Conservation (phyloP, 768 basidiomycete species). For the Tulasnella sp. region DNA sequence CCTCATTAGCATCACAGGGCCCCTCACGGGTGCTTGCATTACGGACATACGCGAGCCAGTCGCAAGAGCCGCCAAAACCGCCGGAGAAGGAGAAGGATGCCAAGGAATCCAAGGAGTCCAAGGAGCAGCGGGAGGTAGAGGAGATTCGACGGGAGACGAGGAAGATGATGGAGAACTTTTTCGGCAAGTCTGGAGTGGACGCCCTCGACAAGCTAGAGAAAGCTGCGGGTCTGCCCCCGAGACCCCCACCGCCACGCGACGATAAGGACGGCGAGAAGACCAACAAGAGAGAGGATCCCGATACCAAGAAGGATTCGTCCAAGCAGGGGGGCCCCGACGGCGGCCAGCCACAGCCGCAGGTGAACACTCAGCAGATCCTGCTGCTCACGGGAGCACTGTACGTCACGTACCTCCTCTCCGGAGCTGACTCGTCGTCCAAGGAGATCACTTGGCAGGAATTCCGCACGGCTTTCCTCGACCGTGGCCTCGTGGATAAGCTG, state of each 20-base stretch:
- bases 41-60: constrained; percentile 3
- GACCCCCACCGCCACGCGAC: neutral
- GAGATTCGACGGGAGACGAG: neutral
- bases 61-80: neutral
- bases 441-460: constrained; percentile 99
- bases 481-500: constrained; percentile 89
- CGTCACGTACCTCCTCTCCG: constrained; percentile 38
- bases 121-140: neutral
- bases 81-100: neutral
- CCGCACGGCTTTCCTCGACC: constrained; percentile 90
- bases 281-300: constrained; percentile 24
- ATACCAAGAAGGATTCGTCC: constrained; percentile 27
- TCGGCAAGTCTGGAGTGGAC: too few relatives aligned
- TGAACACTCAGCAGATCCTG: constrained; percentile 22
- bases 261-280: constrained; percentile 19
- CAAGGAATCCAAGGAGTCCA: too few relatives aligned
- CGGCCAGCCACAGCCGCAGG: constrained; percentile 27
- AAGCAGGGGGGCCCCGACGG: constrained; percentile 26
- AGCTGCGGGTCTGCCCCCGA: neutral
- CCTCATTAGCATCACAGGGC: neutral
- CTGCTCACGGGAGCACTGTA: constrained; percentile 30
- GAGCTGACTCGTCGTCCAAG: constrained; percentile 37
- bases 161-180: constrained; percentile 6
- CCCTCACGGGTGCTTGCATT: neutral
- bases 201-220: neutral